Conservation (phyloP, 2,329 filamentous ascomycete genomes). For the Fusarium stilboides region DNA sequence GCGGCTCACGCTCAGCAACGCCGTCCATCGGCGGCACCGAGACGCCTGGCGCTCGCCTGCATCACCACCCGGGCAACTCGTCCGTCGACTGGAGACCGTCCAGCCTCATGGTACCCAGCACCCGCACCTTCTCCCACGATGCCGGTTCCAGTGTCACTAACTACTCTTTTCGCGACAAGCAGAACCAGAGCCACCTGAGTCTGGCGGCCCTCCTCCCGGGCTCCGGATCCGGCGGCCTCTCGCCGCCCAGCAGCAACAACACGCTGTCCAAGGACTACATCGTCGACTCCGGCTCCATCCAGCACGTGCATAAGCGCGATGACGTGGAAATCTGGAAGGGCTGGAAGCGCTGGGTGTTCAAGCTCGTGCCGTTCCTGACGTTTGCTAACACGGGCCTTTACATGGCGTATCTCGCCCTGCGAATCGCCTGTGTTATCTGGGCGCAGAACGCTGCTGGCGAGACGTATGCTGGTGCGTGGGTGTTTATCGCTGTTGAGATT, state of each 20-base stretch:
- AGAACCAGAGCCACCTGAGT: slow-evolving; percentile 62
- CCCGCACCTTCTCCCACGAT: slow-evolving; percentile 32
- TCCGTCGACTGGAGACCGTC: slow-evolving; percentile 52
- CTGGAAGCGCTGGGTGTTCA: slow-evolving; percentile 60
- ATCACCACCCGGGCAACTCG: slow-evolving; percentile 41
- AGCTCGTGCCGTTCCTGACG: slow-evolving; percentile 57
- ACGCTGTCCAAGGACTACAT: slow-evolving; percentile 50
- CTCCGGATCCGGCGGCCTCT: slow-evolving; percentile 4
- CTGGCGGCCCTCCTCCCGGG: slow-evolving; percentile 58
- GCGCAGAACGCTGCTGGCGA: slow-evolving; percentile 61
- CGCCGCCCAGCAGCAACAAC: slow-evolving; percentile 45
- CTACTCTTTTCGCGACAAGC: slow-evolving; percentile 35
- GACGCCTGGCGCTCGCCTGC: slow-evolving; percentile 39
- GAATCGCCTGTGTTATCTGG: slow-evolving; percentile 67
- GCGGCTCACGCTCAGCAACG: slow-evolving; percentile 48
- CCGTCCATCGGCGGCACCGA: slow-evolving; percentile 48
- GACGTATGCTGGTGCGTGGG: slow-evolving; percentile 67
- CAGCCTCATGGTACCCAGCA: slow-evolving; percentile 49
- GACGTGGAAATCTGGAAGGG: slow-evolving; percentile 62
- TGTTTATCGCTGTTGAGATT: slow-evolving; percentile 70
- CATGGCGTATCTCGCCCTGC: slow-evolving; percentile 65
- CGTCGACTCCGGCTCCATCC: slow-evolving; percentile 53
- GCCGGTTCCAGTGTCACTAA: slow-evolving; percentile 40
- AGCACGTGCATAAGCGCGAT: slow-evolving; percentile 60
- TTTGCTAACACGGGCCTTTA: slow-evolving; percentile 61